A percentile compares a stretch with the other conserved stretches of the same genome.
Evolutionary conservation across 148 eudicot genomes (phyloP).

Genomic region (Nepenthes mirabilis): DNA sequence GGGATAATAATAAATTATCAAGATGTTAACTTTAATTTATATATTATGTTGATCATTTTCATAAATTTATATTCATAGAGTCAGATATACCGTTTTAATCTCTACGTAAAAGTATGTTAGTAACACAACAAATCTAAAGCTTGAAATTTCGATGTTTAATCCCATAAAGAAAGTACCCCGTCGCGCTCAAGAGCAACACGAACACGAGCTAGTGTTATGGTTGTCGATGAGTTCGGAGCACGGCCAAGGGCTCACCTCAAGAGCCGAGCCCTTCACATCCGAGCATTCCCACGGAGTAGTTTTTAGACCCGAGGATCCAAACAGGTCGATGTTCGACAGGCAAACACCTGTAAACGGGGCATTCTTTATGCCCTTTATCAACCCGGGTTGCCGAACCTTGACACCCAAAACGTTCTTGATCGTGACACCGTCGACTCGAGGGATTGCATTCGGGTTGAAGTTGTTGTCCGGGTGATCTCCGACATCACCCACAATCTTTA

Average conservation of each 20-base stretch:
- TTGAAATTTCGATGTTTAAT: too few species aligned
- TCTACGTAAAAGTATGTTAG: too few species aligned
- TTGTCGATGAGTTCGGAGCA: conserved; percentile 50
- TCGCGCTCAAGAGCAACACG: conserved; percentile 15
- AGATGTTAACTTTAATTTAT: too few species aligned
- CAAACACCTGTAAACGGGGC: conserved; percentile 69
- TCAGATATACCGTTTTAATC: too few species aligned
- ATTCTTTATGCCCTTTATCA: conserved; percentile 49
- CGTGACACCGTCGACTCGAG: conserved; percentile 41
- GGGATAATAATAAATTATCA: too few species aligned
- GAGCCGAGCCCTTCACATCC: conserved; percentile 65
- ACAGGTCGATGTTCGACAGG: conserved; percentile 49
- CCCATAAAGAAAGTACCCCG: neutral
- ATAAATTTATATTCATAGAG: too few species aligned
- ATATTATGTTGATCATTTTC: too few species aligned
- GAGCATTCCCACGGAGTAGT: conserved; percentile 64
- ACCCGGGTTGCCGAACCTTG: conserved; percentile 52
- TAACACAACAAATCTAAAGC: too few species aligned
- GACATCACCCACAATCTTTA: conserved; percentile 67
- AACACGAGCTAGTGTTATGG: conserved; percentile 32
- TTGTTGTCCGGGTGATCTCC: conserved; percentile 84
- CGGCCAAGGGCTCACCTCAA: conserved; percentile 74
- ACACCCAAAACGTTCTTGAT: conserved; percentile 57
- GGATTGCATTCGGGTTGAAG: conserved; percentile 58
- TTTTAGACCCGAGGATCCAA: conserved; percentile 17